Evolutionary conservation across 805 yeast genomes (phyloP).

Genomic region (Blastobotrys mokoenaii): DNA sequence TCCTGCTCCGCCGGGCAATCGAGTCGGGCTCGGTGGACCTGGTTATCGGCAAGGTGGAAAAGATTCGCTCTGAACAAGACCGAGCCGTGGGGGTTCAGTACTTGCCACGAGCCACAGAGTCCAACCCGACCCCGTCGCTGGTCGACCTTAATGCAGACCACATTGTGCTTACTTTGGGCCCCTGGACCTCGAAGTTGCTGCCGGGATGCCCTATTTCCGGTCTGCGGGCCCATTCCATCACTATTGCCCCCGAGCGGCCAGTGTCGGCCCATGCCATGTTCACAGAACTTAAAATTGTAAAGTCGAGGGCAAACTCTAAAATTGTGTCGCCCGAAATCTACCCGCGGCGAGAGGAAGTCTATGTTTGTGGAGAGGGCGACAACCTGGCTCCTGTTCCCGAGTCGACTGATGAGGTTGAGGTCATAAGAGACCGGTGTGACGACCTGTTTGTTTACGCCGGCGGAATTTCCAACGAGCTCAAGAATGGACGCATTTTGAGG

Average conservation of each 20-base stretch:
- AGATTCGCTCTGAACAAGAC: constrained; percentile 30
- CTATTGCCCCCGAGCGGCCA: constrained; percentile 70
- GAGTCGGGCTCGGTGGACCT: constrained; percentile 78
- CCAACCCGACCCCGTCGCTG: no score
- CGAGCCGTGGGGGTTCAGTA: constrained; percentile 64
- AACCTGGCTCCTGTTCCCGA: constrained; percentile 86
- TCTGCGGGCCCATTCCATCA: constrained; percentile 88
- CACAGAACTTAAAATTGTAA: constrained; percentile 64
- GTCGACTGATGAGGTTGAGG: constrained; percentile 87
- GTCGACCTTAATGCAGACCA: constrained; percentile 44
- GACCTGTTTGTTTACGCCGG: constrained; percentile 77
- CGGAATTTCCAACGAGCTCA: constrained; percentile 58
- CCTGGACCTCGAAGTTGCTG: constrained; percentile 88
- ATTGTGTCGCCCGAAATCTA: constrained; percentile 84
- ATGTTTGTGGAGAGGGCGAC: constrained; percentile 96
- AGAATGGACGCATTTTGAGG: constrained; percentile 65
- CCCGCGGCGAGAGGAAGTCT: constrained; percentile 91
- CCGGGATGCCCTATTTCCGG: constrained; percentile 95
- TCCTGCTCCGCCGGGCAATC: constrained; percentile 67
- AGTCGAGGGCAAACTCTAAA: constrained; percentile 25
- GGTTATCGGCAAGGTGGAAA: constrained; percentile 74
- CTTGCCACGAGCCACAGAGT: constrained; percentile 28
- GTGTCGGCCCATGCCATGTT: constrained; percentile 93
- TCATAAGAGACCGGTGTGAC: constrained; percentile 80
- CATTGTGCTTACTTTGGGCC: constrained; percentile 84